phyloP scores from a whole-genome alignment of 1,284 basidiomycete species.

The Porogramme epimiltina region DNA sequence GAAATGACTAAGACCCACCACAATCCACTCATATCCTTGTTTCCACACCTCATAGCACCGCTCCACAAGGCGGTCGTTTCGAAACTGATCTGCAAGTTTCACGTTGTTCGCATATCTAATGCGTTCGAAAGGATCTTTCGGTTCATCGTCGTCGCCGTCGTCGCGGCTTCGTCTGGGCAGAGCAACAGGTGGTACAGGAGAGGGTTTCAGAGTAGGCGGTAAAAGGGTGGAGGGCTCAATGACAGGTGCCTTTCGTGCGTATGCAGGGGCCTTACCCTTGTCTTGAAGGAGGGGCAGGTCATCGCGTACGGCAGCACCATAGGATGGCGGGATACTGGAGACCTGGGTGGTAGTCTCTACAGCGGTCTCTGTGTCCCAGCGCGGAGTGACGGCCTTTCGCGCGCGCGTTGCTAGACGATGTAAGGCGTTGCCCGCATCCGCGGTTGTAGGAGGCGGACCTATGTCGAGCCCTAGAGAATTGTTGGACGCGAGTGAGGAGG shows the following conservation, averaged over 20 bases:
- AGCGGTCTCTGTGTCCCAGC: constrained; percentile 41
- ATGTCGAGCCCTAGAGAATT: constrained; percentile 36
- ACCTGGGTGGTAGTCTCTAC: constrained; percentile 36
- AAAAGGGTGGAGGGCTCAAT: too few species aligned
- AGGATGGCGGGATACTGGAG: constrained; percentile 54
- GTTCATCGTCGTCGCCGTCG: constrained; percentile 60
- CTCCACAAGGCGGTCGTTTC: constrained; percentile 60
- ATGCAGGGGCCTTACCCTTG: constrained; percentile 7
- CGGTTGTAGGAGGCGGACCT: constrained; percentile 18
- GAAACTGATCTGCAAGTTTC: constrained; percentile 68
- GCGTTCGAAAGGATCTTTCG: constrained; percentile 57
- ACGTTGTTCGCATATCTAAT: constrained; percentile 70
- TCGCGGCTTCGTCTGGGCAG: constrained; percentile 36
- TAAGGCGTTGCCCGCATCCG: constrained; percentile 8
- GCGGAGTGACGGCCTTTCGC: constrained; percentile 24
- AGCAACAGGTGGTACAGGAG: constrained; percentile 34
- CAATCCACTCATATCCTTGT: constrained; percentile 67
- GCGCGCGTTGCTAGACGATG: constrained; percentile 19
- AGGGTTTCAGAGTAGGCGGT: constrained; percentile 4
- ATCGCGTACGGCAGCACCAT: constrained; percentile 44
- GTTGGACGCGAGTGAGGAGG: constrained; percentile 24
- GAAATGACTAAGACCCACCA: constrained; percentile 45
- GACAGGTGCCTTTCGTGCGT: too few species aligned
- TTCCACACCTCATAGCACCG: constrained; percentile 75
- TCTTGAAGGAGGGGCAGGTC: not conserved